Evolutionary conservation across 2,329 filamentous ascomycete genomes (phyloP).

Genomic region (Fusarium solani-melongenae): DNA sequence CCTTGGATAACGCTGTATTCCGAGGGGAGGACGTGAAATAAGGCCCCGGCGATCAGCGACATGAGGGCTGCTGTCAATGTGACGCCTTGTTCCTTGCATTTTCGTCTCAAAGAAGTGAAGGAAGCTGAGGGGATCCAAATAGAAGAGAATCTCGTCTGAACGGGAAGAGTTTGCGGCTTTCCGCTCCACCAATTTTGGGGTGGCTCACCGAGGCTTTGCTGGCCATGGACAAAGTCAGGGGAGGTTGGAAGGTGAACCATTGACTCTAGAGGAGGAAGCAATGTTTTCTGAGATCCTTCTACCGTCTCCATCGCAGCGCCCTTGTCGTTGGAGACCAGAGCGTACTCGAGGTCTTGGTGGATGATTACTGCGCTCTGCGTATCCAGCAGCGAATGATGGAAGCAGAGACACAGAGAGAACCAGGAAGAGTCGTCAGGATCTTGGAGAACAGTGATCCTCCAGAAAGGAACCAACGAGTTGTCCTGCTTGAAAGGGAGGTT

Average conservation of each 20-base stretch:
- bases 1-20: constrained; percentile 8
- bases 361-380: not conserved
- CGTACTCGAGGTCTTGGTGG: not conserved
- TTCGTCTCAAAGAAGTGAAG: not conserved
- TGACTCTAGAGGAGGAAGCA: not conserved
- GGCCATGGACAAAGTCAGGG: not conserved
- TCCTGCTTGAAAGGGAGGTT: not conserved
- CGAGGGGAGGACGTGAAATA: constrained; percentile 1
- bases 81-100: not conserved
- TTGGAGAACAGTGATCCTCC: not conserved
- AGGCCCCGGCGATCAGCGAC: not conserved
- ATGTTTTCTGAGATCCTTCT: not conserved
- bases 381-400: not conserved
- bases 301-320: not conserved
- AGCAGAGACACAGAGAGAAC: not conserved
- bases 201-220: not conserved
- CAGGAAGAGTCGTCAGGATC: not conserved
- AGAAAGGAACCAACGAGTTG: not conserved
- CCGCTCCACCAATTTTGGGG: not conserved
- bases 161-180: not conserved
- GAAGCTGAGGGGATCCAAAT: not conserved
- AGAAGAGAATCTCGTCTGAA: not conserved
- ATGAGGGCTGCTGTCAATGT: not conserved
- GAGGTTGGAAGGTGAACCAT: not conserved
- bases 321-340: not conserved